Evolutionary conservation across 331 rosid species (phyloP).

Genomic region (Pyracantha coccinea): DNA sequence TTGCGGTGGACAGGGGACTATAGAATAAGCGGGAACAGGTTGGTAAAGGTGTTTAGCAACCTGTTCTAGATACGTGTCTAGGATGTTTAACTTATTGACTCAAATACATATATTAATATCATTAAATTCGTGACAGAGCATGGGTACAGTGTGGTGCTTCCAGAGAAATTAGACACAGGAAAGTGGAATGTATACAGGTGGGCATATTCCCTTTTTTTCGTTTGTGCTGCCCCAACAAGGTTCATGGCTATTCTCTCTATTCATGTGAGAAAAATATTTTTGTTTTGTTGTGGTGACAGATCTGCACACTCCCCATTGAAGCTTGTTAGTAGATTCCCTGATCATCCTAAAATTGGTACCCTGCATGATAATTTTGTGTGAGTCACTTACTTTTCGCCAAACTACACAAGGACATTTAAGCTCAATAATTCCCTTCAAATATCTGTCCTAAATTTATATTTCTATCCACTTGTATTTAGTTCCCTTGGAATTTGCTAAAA

Average conservation of each 20-base stretch:
- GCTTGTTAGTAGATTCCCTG: slow-evolving; percentile 69
- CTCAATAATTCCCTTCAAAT: neutral
- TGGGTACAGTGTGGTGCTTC: slow-evolving; percentile 89
- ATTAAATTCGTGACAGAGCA: slow-evolving; percentile 59
- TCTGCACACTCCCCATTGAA: slow-evolving; percentile 72
- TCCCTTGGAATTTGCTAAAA: slow-evolving; percentile 2
- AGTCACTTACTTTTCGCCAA: slow-evolving; percentile 25
- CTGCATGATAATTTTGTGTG: slow-evolving; percentile 93
- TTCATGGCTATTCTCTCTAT: neutral
- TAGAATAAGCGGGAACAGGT: neutral
- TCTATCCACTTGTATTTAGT: neutral
- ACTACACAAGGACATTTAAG: neutral
- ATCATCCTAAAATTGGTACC: slow-evolving; percentile 81
- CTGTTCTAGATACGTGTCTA: neutral
- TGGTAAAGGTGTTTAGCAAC: neutral
- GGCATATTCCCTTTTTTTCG: slow-evolving; percentile 9
- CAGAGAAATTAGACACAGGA: slow-evolving; percentile 91
- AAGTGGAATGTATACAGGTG: slow-evolving; percentile 96
- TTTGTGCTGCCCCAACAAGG: slow-evolving; percentile 4
- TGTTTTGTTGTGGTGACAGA: slow-evolving; percentile 31
- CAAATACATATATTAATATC: slow-evolving; percentile 14
- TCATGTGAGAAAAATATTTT: neutral
- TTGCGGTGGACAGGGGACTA: neutral
- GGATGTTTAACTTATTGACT: neutral
- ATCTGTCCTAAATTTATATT: neutral